Evolutionary conservation across 1,139 yeast genomes (phyloP), one percentile per base, ranked within the genome.

Genomic region (Geotrichum macrosporum): DNA sequence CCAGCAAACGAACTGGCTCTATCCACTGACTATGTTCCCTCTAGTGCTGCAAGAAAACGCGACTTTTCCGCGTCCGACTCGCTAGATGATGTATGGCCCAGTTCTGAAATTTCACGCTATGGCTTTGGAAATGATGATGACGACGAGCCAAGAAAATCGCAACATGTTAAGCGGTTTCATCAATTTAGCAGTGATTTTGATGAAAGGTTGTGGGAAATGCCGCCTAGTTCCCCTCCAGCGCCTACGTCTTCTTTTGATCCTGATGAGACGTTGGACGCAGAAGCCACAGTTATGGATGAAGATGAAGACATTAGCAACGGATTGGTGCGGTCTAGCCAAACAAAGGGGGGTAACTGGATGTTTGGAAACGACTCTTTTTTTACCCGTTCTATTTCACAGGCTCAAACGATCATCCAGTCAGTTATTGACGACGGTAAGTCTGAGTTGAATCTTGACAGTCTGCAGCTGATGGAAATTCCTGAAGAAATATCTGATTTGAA

Each of bases 391-490:
- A 19, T 47, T 30, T 13, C 30, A n/a, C 47, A 20, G 35, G 63
- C 63, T 5, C 41, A 47, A 10, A 44, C 41, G 5, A 42, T 48
- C 27, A 63, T 64, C 15, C 57, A 54, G 24, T 35, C 31, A 9
- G 65, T 66, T 5, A 53, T 71, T 18, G 73, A 69, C 46, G 65
- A 67, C 8, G 70, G 70, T 3, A 47, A 50, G 15, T 55, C 69
- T 1, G 63, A 59, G 21, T 63, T 79, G 3, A 65, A 69, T 44
- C 57, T 80, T 31, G 79, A 76, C 43, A 61, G 66, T 15, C 57
- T 74, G 55, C 69, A 67, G 0, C 60, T 80, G 37, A 62, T 60
- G 5, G 65, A 67, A 4, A 62, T 81, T 2, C 85, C 87, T 0
- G 73, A 33, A 9, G 53, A 48, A 31, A 39, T 44, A 16, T 34